These are phyloP conservation scores for Tulasnella sp. DNA, from an alignment of 768 basidiomycete species.

Conservation along the genomic window DNA sequence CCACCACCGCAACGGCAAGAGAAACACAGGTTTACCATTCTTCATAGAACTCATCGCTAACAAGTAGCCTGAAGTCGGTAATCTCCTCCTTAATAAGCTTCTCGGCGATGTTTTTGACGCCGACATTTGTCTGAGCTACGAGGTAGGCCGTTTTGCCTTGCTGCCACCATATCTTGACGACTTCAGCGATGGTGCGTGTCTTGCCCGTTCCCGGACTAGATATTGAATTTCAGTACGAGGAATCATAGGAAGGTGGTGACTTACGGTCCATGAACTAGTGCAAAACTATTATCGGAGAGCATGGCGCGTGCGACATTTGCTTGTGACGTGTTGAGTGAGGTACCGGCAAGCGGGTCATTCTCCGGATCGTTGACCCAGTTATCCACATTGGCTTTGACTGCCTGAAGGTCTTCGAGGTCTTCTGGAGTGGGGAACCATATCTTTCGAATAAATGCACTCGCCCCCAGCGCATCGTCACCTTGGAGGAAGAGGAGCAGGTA, in stretches of 20 bases:
- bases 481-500: constrained; percentile 41
- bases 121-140: constrained; percentile 79
- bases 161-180: constrained; percentile 39
- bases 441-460: constrained; percentile 38
- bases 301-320: constrained; percentile 39
- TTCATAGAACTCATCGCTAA: constrained; percentile 64
- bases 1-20: no score
- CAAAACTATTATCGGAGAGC: constrained; percentile 32
- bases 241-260: not conserved
- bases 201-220: constrained; percentile 46
- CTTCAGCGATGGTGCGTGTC: constrained; percentile 63
- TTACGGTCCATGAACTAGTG: constrained; percentile 28
- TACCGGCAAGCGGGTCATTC: not conserved
- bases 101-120: constrained; percentile 85
- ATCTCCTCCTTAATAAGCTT: constrained; percentile 53
- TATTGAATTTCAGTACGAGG: not conserved
- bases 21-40: constrained; percentile 49
- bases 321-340: constrained; percentile 42
- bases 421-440: constrained; percentile 42
- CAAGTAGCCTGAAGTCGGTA: constrained; percentile 55
- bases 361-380: not conserved
- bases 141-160: constrained; percentile 61
- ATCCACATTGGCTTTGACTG: not conserved
- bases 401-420: constrained; percentile 22
- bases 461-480: constrained; percentile 35